phyloP scores from a whole-genome alignment of 2,329 filamentous ascomycete genomes.

The Diaporthe australafricana region DNA sequence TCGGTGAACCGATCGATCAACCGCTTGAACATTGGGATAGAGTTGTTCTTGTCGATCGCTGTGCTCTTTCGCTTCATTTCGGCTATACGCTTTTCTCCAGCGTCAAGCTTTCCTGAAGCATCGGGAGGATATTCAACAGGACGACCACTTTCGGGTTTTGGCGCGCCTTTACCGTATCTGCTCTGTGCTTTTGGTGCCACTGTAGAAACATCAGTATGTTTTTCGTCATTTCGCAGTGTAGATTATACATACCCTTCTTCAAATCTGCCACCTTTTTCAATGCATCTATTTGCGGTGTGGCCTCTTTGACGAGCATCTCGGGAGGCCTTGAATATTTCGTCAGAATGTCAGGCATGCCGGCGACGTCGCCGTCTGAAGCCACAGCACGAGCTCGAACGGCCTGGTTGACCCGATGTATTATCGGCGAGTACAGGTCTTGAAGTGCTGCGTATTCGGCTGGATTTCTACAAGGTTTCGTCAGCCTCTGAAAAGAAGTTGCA shows the following conservation, averaged over 20 bases:
- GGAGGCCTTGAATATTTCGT: slow-evolving; percentile 81
- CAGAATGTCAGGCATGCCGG: slow-evolving; percentile 72
- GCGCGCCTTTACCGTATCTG: slow-evolving; percentile 69
- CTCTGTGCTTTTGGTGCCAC: slow-evolving; percentile 85
- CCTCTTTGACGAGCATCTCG: slow-evolving; percentile 69
- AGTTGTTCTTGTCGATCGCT: slow-evolving; percentile 72
- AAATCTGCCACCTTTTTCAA: slow-evolving; percentile 80
- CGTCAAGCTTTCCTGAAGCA: not conserved
- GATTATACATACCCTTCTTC: slow-evolving; percentile 76
- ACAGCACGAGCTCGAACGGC: slow-evolving; percentile 86
- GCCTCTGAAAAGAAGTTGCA: not conserved
- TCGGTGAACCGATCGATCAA: slow-evolving; percentile 60
- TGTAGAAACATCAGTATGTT: slow-evolving; percentile 44
- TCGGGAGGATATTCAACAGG: not conserved
- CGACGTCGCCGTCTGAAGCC: slow-evolving; percentile 73
- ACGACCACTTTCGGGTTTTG: slow-evolving; percentile 9
- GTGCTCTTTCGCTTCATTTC: slow-evolving; percentile 43
- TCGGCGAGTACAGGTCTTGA: slow-evolving; percentile 85
- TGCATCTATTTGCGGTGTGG: slow-evolving; percentile 67
- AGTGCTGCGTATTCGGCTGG: slow-evolving; percentile 77
- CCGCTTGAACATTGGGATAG: slow-evolving; percentile 92
- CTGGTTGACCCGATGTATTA: slow-evolving; percentile 89
- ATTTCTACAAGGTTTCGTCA: slow-evolving; percentile 43
- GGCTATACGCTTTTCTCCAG: slow-evolving; percentile 38
- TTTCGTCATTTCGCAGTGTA: not conserved